A percentile compares a stretch with the other conserved stretches of the same genome.
These are phyloP conservation scores for Gamarada debralockiae DNA, from an alignment of 495 filamentous ascomycete species.

Conservation along the genomic window DNA sequence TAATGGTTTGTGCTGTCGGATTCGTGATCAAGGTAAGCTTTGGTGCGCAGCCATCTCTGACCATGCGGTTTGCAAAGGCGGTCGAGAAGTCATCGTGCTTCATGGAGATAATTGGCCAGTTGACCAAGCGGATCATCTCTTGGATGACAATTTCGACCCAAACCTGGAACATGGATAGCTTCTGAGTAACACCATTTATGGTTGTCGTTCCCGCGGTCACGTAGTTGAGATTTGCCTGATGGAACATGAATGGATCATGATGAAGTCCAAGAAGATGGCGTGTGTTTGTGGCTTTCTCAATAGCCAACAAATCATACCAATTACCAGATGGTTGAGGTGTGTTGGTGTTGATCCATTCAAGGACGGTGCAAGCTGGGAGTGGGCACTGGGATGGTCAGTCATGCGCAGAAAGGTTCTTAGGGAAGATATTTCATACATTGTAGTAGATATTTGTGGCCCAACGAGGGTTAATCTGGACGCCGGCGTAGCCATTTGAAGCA, in stretches of 20 bases:
- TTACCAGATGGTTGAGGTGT: too few species aligned
- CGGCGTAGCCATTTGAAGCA: too few species aligned
- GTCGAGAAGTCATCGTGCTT: slow-evolving; percentile 44
- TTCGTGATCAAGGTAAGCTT: slow-evolving; percentile 40
- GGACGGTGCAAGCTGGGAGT: too few species aligned
- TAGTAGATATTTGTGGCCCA: too few species aligned
- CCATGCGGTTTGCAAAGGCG: slow-evolving; percentile 46
- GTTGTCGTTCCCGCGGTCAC: slow-evolving; percentile 40
- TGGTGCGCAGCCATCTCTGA: slow-evolving; percentile 51
- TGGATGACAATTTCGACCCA: slow-evolving; percentile 55
- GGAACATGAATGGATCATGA: slow-evolving; percentile 49
- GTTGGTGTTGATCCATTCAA: too few species aligned
- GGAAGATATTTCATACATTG: too few species aligned
- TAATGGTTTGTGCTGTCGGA: slow-evolving; percentile 38
- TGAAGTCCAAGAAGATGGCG: too few species aligned
- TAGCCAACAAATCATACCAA: too few species aligned
- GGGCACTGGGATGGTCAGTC: too few species aligned
- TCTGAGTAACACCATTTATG: slow-evolving; percentile 44
- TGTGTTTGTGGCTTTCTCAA: too few species aligned
- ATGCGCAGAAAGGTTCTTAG: too few species aligned
- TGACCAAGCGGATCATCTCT: slow-evolving; percentile 54
- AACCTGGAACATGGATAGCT: slow-evolving; percentile 54
- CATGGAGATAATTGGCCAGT: slow-evolving; percentile 52
- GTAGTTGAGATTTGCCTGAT: slow-evolving; percentile 58
- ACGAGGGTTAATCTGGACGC: too few species aligned